Evolutionary conservation across 2,329 filamentous ascomycete species (phyloP).

Genomic region (Neurospora sp.): DNA sequence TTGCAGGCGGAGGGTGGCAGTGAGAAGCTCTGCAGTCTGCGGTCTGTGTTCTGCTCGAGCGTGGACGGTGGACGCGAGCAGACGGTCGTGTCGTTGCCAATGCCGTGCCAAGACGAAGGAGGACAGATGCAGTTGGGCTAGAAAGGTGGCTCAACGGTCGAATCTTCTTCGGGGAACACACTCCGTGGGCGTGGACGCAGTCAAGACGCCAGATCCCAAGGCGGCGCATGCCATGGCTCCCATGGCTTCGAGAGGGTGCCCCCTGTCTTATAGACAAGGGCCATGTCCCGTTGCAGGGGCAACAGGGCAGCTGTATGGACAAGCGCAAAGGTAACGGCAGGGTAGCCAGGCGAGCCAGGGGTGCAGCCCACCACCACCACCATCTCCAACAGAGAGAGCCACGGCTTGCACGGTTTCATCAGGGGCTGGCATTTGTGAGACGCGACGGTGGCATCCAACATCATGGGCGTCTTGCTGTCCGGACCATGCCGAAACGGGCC

Average conservation of each 20-base stretch:
- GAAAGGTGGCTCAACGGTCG: constrained; percentile 14
- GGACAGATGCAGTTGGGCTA: constrained; percentile 6
- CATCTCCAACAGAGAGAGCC: constrained; percentile 9
- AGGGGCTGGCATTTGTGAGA: constrained; percentile 11
- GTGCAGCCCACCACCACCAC: neutral
- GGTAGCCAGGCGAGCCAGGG: neutral
- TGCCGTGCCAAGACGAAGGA: constrained; percentile 12
- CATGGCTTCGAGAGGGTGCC: neutral
- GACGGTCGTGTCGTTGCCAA: constrained; percentile 1
- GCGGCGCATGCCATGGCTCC: constrained; percentile 10
- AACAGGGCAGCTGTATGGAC: neutral
- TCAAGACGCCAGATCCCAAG: constrained; percentile 13
- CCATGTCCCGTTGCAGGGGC: neutral
- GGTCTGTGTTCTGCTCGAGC: neutral
- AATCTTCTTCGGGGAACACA: constrained; percentile 12
- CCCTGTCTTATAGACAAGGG: neutral
- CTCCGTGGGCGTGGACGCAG: constrained; percentile 12
- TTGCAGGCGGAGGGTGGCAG: constrained; percentile 17
- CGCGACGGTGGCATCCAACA: constrained; percentile 1
- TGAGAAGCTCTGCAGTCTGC: constrained; percentile 5
- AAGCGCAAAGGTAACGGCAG: neutral
- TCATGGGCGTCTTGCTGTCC: neutral
- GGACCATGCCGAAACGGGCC: constrained; percentile 7
- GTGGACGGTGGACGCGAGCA: constrained; percentile 9
- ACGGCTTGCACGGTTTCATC: constrained; percentile 12